Base-by-base conservation (phyloP, 331 rosid species). In the Saraca asoca region DNA sequence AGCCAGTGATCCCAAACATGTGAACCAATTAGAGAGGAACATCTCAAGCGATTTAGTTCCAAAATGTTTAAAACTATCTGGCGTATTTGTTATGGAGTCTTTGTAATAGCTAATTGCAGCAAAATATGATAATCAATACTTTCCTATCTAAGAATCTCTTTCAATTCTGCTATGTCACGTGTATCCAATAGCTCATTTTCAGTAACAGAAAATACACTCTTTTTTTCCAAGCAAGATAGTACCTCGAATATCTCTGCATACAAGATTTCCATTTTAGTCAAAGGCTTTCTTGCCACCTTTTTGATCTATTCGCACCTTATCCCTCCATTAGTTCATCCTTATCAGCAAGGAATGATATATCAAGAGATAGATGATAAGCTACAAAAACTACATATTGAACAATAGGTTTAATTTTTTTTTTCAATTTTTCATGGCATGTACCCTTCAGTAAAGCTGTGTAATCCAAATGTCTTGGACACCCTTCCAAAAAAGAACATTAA, bases 361-460 rank as follows among this genome's bases (percentile, higher is more conserved):
- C 93, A 44, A 90, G 96, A 53, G 99, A 95, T 73, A 95, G 88
- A 78, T 95, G 99, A 84, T 95, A 91, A 38, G 95, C 99, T 15
- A 97, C 99, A 80, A 95, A 95, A 57, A 95, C 80, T 62, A 96
- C 93, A 85, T 79, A 90, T 67, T 90, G 96, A 72, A 88, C 79
- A 31, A 88, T 96, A 80, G 79, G 82, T 64, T 94, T 94, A 73
- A 90, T n/a, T n/a, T n/a, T 82, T 86, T 88, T 94, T 86, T 90
- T 90, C 14, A 94, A 88, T 68, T 90, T 93, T 37, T 67, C 88
- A 38, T 85, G 89, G 69, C 90, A 78, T 13, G 70, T 58, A 53
- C 99, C 99, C 80, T 82, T 94, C 72, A 94, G 83, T 81, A 94
- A 68, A 68, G 90, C 99, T 81, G 99, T 90, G 95, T 96, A 94